Base-by-base conservation (phyloP, 139 green algal species). In the Pleodorina starrii region DNA sequence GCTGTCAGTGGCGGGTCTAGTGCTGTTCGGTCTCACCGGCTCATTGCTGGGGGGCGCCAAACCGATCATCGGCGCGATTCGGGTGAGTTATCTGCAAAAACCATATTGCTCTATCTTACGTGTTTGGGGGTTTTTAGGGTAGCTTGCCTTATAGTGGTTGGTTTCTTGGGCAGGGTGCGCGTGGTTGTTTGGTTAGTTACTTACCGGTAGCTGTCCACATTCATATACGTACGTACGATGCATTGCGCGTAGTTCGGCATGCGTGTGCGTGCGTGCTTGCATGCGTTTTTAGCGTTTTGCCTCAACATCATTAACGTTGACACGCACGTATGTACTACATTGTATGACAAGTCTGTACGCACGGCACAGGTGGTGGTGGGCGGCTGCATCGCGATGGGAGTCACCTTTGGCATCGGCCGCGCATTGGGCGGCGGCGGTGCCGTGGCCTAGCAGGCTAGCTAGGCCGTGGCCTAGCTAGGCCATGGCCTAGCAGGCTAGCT, bases 331-430 rank as follows among this genome's bases (percentile, higher is more conserved):
- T 25, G 54, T 66, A 21, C 29, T 7, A 66, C 25, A 66, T 66
- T 60, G 60, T 40, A 72, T 35, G 25, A 12, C 27, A 74, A 38
- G 32, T 5, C n/a, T 74, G 2, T 40, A 23, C 21, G 25, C 60
- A 14, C 3, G 5, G 5, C 69, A 32, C 69, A 77, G 69, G 69
- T 77, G 6, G 84, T 98, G 27, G 29, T 98, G 2, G 96, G 96
- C 38, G 96, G 96, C 44, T 97, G 91, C 92, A 14, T 97, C 1
- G 97, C 96, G 0, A 94, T 98, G 92, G 94, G n/a, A 10, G 90
- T 97, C 32, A 97, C 97, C 0, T 98, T 93, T 88, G 96, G 91
- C 29, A 89, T 97, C 7, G 96, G 97, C 5, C 46, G 73, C 4
- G 77, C 89, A 3, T 95, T 98, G 88, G 87, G 86, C 59, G 43